Conservation (phyloP, 345 rosid genomes). For the Abelmoschus esculentus region DNA sequence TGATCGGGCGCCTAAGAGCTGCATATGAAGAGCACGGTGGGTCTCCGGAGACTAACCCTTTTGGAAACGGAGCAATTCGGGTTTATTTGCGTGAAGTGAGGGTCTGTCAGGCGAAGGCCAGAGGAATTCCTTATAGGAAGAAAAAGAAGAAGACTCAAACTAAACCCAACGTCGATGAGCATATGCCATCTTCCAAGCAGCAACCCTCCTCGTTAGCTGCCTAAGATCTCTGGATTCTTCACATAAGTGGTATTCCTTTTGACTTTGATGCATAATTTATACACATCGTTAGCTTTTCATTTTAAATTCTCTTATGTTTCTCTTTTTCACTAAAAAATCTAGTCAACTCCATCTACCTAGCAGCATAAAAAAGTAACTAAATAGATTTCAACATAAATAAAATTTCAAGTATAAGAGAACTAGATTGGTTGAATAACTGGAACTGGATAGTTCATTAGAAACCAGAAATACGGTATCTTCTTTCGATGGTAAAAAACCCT, state of each 20-base stretch:
- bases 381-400: neutral
- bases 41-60: slow-evolving; percentile 58
- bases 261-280: neutral
- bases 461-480: neutral
- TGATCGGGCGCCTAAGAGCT: slow-evolving; percentile 78
- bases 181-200: slow-evolving; percentile 27
- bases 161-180: slow-evolving; percentile 28
- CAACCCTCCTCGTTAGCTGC: slow-evolving; percentile 2
- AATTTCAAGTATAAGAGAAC: neutral
- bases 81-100: slow-evolving; percentile 63
- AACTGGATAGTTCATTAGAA: neutral
- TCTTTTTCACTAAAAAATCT: neutral
- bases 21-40: slow-evolving; percentile 81
- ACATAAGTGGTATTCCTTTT: slow-evolving; percentile 22
- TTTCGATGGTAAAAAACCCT: slow-evolving; percentile 24
- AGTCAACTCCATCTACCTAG: neutral
- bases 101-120: slow-evolving; percentile 74
- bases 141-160: slow-evolving; percentile 46
- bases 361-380: neutral
- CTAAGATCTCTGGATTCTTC: slow-evolving; percentile 19
- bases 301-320: neutral
- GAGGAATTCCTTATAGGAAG: slow-evolving; percentile 81
- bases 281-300: neutral
- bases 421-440: neutral
- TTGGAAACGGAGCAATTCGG: slow-evolving; percentile 74